phyloP scores from a whole-genome alignment of 2,329 filamentous ascomycete genomes.

The Dactylellina cionopaga region DNA sequence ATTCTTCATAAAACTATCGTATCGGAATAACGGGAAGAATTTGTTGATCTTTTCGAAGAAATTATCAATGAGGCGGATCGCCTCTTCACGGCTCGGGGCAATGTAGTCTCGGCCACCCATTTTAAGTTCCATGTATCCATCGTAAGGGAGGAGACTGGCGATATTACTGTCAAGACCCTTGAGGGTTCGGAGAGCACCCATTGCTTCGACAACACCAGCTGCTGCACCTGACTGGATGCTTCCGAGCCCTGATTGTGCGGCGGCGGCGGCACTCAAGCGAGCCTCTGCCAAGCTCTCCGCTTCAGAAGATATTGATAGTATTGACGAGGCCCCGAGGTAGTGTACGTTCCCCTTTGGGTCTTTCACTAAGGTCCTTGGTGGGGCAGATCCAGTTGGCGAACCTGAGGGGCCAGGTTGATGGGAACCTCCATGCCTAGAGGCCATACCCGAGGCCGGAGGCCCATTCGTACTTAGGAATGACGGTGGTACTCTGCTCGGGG shows the following conservation, averaged over 20 bases:
- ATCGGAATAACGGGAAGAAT: slow-evolving; percentile 49
- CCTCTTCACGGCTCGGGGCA: slow-evolving; percentile 45
- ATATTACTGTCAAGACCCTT: slow-evolving; percentile 54
- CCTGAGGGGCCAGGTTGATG: slow-evolving; percentile 24
- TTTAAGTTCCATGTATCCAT: slow-evolving; percentile 55
- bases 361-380: slow-evolving; percentile 47
- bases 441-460: slow-evolving; percentile 17
- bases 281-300: slow-evolving; percentile 56
- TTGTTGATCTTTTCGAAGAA: slow-evolving; percentile 51
- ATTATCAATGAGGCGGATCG: slow-evolving; percentile 51
- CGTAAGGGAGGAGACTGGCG: slow-evolving; percentile 55
- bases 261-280: slow-evolving; percentile 41
- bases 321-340: slow-evolving; percentile 56
- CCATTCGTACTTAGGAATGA: slow-evolving; percentile 40
- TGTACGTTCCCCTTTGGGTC: slow-evolving; percentile 55
- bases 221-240: slow-evolving; percentile 19
- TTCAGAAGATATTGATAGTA: slow-evolving; percentile 56
- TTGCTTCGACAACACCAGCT: slow-evolving; percentile 53
- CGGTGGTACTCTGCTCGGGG: slow-evolving; percentile 39
- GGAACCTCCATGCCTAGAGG: slow-evolving; percentile 12
- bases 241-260: slow-evolving; percentile 31
- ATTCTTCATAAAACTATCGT: slow-evolving; percentile 52
- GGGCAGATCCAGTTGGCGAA: slow-evolving; percentile 22
- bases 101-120: slow-evolving; percentile 52
- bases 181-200: slow-evolving; percentile 55